A percentile compares a stretch with the other conserved stretches of the same genome.
phyloP scores from a whole-genome alignment of 805 yeast genomes.

The Saccharomycopsis oosterbeekiorum region DNA sequence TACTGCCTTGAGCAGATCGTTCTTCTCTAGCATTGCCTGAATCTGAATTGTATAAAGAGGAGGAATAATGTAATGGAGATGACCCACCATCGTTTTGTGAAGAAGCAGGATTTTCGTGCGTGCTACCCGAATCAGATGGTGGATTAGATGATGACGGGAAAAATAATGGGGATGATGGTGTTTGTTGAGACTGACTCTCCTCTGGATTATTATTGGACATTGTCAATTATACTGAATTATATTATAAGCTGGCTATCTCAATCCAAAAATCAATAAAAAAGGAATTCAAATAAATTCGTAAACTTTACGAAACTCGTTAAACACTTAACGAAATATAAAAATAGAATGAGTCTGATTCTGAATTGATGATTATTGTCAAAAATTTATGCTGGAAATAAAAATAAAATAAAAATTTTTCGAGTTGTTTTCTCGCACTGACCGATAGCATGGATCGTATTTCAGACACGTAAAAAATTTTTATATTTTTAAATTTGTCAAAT shows the following conservation, averaged over 20 bases:
- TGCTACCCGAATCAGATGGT: conserved; percentile 23
- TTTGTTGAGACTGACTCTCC: conserved; percentile 24
- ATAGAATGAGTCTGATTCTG: not conserved
- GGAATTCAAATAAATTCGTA: no score
- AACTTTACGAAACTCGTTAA: no score
- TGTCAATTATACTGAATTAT: not conserved
- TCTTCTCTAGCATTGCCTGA: not conserved
- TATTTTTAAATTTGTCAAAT: not conserved
- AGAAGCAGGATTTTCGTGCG: conserved; percentile 21
- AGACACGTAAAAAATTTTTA: not conserved
- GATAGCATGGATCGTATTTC: not conserved
- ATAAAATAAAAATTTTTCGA: not conserved
- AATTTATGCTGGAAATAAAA: no score
- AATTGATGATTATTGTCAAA: no score
- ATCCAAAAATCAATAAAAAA: no score
- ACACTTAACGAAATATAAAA: not conserved
- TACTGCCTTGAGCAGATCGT: conserved; percentile 19
- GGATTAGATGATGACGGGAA: conserved; percentile 26
- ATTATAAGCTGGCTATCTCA: no score
- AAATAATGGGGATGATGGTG: conserved; percentile 26
- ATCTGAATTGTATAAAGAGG: conserved; percentile 22
- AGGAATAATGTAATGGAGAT: conserved; percentile 38
- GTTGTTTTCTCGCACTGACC: not conserved
- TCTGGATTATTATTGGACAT: conserved; percentile 11
- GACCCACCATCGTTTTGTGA: conserved; percentile 27